A percentile compares a stretch with the other conserved stretches of the same genome.
phyloP scores from a whole-genome alignment of 768 basidiomycete species.

The Paxillus ammoniavirescens region DNA sequence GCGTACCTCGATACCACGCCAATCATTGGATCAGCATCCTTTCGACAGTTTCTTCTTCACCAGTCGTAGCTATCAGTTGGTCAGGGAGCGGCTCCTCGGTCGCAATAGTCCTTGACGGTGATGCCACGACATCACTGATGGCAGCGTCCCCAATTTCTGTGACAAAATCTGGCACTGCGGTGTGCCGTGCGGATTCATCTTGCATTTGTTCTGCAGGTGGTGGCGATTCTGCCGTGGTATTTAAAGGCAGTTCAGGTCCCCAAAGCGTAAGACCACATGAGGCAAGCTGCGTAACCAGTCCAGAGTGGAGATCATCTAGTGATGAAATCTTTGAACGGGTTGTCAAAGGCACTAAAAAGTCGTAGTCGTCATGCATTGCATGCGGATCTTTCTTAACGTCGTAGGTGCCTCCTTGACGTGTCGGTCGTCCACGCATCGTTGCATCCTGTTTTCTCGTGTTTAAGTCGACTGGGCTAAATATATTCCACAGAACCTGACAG shows the following conservation, averaged over 20 bases:
- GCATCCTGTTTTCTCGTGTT: constrained; percentile 43
- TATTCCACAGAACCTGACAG: constrained; percentile 45
- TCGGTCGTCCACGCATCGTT: constrained; percentile 34
- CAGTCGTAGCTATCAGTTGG: neutral
- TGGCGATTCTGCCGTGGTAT: neutral
- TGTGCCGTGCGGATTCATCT: neutral
- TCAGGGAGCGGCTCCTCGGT: neutral
- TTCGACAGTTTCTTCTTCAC: constrained; percentile 23
- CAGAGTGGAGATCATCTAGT: constrained; percentile 49
- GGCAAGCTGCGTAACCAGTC: constrained; percentile 44
- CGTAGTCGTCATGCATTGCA: constrained; percentile 45
- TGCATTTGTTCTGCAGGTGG: constrained; percentile 1
- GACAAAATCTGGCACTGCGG: neutral
- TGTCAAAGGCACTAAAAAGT: constrained; percentile 46
- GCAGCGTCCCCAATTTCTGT: neutral
- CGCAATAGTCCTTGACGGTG: neutral
- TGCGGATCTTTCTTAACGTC: constrained; percentile 12
- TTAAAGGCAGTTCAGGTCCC: constrained; percentile 21
- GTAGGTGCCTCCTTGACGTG: constrained; percentile 14
- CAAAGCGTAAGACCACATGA: constrained; percentile 52
- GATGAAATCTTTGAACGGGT: constrained; percentile 38
- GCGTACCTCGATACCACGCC: neutral
- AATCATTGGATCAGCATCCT: constrained; percentile 16
- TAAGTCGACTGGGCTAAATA: constrained; percentile 37
- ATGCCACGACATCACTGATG: neutral